Evolutionary conservation across 208 protist genomes (phyloP).

Genomic region (Phytomonas francai): DNA sequence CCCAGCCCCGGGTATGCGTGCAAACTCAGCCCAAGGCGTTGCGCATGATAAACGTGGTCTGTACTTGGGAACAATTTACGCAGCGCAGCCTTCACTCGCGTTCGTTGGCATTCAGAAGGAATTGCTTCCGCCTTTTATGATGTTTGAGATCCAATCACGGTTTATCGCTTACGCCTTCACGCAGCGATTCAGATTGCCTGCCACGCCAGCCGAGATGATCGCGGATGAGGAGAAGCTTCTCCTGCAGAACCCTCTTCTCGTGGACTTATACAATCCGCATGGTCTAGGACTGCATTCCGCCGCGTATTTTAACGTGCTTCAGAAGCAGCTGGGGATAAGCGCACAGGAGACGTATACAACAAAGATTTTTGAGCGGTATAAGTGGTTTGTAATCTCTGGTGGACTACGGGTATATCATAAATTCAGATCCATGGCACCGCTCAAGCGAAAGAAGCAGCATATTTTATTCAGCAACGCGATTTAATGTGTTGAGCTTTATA

Average conservation of each 20-base stretch:
- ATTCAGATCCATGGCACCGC: conserved; percentile 64
- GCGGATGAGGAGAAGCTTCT: conserved; percentile 32
- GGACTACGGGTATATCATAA: conserved; percentile 69
- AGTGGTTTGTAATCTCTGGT: conserved; percentile 57
- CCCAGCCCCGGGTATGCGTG: too few relatives aligned
- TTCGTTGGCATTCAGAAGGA: conserved; percentile 74
- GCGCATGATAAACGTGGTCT: conserved; percentile 23
- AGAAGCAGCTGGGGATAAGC: conserved; percentile 63
- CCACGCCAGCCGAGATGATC: conserved; percentile 16
- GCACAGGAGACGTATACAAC: conserved; percentile 71
- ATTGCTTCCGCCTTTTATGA: conserved; percentile 70
- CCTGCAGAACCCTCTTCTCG: conserved; percentile 22
- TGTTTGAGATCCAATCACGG: conserved; percentile 81
- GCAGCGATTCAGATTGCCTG: conserved; percentile 41
- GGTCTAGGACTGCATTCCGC: conserved; percentile 70
- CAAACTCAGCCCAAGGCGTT: too few relatives aligned
- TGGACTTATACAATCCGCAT: conserved; percentile 26
- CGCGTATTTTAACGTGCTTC: conserved; percentile 80
- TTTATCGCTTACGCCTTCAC: conserved; percentile 80
- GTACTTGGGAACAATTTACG: conserved; percentile 71
- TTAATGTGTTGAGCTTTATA: conserved; percentile 17
- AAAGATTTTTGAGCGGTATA: conserved; percentile 47
- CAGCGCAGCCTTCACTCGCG: conserved; percentile 48
- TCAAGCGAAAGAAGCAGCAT: conserved; percentile 83
- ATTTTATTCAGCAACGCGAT: conserved; percentile 86